Conservation (phyloP, 202 grass and related monocot genomes). For the Panicum virgatum region DNA sequence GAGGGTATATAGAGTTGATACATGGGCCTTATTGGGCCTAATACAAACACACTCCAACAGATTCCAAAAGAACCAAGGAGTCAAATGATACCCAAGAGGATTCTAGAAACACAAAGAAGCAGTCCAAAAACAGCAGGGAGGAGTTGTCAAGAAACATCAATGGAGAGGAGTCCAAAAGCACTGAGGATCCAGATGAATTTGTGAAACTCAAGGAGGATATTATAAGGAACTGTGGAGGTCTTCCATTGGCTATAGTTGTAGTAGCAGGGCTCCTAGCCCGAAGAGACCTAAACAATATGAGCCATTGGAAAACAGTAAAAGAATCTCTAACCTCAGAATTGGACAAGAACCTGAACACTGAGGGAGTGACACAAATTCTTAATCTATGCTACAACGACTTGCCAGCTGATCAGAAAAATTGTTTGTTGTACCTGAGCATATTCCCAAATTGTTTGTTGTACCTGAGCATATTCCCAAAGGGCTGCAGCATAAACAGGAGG, state of each 20-base stretch:
- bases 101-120: too few relatives aligned
- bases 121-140: too few relatives aligned
- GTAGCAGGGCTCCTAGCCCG: constrained; percentile 27
- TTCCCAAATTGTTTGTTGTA: too few relatives aligned
- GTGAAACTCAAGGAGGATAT: not conserved
- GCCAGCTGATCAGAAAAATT: constrained; percentile 18
- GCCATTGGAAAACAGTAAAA: not conserved
- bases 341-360: not conserved
- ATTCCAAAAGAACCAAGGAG: too few relatives aligned
- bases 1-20: too few relatives aligned
- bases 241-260: constrained; percentile 26
- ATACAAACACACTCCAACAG: too few relatives aligned
- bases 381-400: constrained; percentile 32
- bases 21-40: too few relatives aligned
- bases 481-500: not conserved
- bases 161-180: too few relatives aligned
- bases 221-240: constrained; percentile 12
- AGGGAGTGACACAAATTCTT: constrained; percentile 31
- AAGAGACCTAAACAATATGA: not conserved
- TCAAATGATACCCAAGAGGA: too few relatives aligned
- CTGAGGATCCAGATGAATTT: not conserved
- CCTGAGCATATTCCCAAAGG: constrained; percentile 39
- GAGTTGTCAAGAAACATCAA: too few relatives aligned
- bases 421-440: constrained; percentile 37
- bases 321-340: constrained; percentile 20